Conservation (phyloP, 495 filamentous ascomycete species). For the Aspergillus cavernicola region DNA sequence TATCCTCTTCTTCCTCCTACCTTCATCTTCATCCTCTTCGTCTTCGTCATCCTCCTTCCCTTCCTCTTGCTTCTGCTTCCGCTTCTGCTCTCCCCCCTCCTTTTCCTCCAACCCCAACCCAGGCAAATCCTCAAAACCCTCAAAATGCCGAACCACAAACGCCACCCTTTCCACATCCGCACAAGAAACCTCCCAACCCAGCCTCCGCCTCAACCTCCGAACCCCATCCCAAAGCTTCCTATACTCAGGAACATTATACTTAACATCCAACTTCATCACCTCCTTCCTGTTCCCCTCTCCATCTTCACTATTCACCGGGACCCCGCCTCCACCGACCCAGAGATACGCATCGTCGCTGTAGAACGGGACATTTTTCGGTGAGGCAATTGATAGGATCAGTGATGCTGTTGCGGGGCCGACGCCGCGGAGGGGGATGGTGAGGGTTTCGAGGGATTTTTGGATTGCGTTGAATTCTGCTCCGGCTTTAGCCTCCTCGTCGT, state of each 20-base stretch:
- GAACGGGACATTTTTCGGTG: conserved; percentile 54
- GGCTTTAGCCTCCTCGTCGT: neutral
- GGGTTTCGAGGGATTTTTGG: conserved; percentile 39
- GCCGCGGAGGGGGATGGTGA: conserved; percentile 54
- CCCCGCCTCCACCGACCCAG: conserved; percentile 51
- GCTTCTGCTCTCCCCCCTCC: neutral
- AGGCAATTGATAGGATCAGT: conserved; percentile 58
- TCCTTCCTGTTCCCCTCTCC: conserved; percentile 7
- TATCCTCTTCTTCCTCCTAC: conserved; percentile 1
- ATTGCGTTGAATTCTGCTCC: conserved; percentile 5
- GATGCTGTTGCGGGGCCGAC: conserved; percentile 74
- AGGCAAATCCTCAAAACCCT: conserved; percentile 23
- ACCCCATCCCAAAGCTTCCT: conserved; percentile 45
- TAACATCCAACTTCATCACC: conserved; percentile 43
- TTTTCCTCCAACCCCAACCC: no score
- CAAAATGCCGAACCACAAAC: conserved; percentile 49
- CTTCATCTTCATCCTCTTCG: neutral
- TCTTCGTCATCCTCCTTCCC: neutral
- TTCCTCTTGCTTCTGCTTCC: no score
- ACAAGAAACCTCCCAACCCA: conserved; percentile 46
- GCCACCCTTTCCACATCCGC: conserved; percentile 66
- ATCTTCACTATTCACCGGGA: neutral
- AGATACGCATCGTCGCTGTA: conserved; percentile 74
- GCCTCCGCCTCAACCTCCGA: conserved; percentile 38
- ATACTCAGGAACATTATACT: conserved; percentile 67